phyloP scores from a whole-genome alignment of 805 yeast species.

The Starmerella bombicola region DNA sequence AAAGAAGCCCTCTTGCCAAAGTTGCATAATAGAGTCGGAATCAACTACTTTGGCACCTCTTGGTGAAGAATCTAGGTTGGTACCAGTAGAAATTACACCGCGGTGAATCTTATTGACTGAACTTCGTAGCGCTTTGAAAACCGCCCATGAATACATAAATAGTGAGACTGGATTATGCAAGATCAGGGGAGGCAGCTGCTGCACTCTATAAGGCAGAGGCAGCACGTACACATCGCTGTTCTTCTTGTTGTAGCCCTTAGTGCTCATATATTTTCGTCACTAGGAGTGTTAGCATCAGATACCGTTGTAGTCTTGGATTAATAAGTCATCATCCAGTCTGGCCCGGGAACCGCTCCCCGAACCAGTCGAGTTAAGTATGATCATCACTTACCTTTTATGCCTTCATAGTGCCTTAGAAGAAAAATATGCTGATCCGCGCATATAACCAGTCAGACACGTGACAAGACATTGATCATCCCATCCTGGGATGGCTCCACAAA shows the following conservation, averaged over 20 bases:
- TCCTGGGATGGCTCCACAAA: too few relatives aligned
- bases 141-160: conserved; percentile 34
- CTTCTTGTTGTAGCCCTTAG: conserved; percentile 15
- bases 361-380: conserved; percentile 16
- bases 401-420: too few relatives aligned
- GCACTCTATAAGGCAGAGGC: conserved; percentile 48
- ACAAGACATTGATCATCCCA: too few relatives aligned
- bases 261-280: too few relatives aligned
- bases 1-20: conserved; percentile 84
- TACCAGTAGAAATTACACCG: conserved; percentile 14
- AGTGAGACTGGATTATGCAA: conserved; percentile 63
- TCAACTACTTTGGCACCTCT: conserved; percentile 28
- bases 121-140: conserved; percentile 16
- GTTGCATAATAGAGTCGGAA: conserved; percentile 36
- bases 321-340: conserved; percentile 12
- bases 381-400: conserved; percentile 24
- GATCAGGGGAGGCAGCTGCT: conserved; percentile 39
- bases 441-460: too few relatives aligned
- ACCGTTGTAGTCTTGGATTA: conserved; percentile 85
- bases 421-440: too few relatives aligned
- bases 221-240: conserved; percentile 14
- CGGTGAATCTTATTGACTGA: conserved; percentile 18
- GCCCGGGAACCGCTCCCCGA: conserved; percentile 27
- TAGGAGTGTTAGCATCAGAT: conserved; percentile 48
- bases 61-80: conserved; percentile 3